These are phyloP conservation scores for Gaillardinia entomophila DNA, from an alignment of 805 yeast genomes.

Conservation along the genomic window DNA sequence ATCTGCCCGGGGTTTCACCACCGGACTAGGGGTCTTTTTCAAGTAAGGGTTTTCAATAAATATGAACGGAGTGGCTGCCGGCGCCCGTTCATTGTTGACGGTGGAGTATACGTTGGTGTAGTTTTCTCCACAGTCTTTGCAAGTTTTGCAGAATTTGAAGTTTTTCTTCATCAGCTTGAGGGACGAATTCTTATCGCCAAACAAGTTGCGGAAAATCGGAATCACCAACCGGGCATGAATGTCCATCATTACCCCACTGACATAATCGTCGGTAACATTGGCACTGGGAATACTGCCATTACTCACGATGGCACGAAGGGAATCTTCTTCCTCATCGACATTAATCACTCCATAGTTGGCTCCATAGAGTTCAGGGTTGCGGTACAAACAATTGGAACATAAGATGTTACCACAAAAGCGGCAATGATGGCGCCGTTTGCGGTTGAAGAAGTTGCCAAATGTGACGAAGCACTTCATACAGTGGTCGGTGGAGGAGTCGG, in stretches of 20 bases:
- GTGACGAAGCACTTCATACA: constrained; percentile 39
- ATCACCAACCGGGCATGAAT: constrained; percentile 26
- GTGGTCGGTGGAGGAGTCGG: constrained; percentile 31
- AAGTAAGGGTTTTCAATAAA: constrained; percentile 31
- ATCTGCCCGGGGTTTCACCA: constrained; percentile 1
- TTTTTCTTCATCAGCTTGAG: constrained; percentile 9
- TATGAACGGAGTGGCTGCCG: too few species aligned
- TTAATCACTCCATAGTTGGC: constrained; percentile 3
- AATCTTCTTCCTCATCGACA: constrained; percentile 1
- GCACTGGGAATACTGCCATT: constrained; percentile 1
- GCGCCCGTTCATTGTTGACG: constrained; percentile 7
- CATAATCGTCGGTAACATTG: constrained; percentile 9
- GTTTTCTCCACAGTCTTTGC: constrained; percentile 25
- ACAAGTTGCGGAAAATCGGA: constrained; percentile 25
- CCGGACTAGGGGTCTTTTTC: constrained; percentile 4
- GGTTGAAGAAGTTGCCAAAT: constrained; percentile 24
- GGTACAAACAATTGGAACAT: constrained; percentile 23
- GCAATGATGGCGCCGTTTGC: constrained; percentile 42
- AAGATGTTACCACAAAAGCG: constrained; percentile 46
- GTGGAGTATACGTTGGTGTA: constrained; percentile 11
- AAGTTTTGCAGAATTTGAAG: constrained; percentile 24
- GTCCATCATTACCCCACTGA: constrained; percentile 14
- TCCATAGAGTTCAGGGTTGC: constrained; percentile 6
- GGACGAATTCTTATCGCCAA: constrained; percentile 3
- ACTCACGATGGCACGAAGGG: not conserved